Percentiles rank a stretch among this genome's conserved stretches.
These are phyloP conservation scores for Nannochloris sp. DNA, from an alignment of 139 green algal species.

Conservation along the genomic window DNA sequence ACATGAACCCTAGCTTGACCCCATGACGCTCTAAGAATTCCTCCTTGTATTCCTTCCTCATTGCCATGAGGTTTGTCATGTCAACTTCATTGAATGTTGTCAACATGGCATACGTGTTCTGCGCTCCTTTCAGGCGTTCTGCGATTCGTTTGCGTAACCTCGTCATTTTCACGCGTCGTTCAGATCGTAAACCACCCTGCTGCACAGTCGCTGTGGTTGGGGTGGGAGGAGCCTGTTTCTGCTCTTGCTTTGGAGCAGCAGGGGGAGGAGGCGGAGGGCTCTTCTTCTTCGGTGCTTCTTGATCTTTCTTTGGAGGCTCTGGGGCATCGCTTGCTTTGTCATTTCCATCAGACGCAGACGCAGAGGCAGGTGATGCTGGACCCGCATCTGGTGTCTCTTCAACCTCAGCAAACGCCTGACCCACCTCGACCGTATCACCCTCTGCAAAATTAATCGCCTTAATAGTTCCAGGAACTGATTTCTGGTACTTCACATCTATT, in stretches of 20 bases:
- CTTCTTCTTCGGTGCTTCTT: slow-evolving; percentile 13
- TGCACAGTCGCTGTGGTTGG: neutral
- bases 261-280: neutral
- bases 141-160: slow-evolving; percentile 78
- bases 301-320: slow-evolving; percentile 4
- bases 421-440: slow-evolving; percentile 81
- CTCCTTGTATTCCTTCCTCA: slow-evolving; percentile 88
- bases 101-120: slow-evolving; percentile 98
- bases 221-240: slow-evolving; percentile 5
- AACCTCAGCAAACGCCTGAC: slow-evolving; percentile 69
- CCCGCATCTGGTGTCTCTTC: slow-evolving; percentile 40
- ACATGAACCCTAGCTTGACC: slow-evolving; percentile 99
- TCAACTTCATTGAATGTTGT: slow-evolving; percentile 99
- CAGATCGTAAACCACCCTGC: slow-evolving; percentile 7
- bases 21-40: slow-evolving; percentile 91
- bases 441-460: slow-evolving; percentile 54
- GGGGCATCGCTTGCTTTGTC: neutral
- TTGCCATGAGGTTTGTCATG: slow-evolving; percentile 90
- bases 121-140: slow-evolving; percentile 87
- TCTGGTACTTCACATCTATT: slow-evolving; percentile 79
- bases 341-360: neutral
- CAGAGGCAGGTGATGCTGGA: neutral
- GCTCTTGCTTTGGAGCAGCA: neutral
- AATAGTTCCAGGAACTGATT: slow-evolving; percentile 42
- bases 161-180: slow-evolving; percentile 90